These are phyloP conservation scores for Medakamo hakoo DNA, from an alignment of 139 green algal species.

Conservation along the genomic window DNA sequence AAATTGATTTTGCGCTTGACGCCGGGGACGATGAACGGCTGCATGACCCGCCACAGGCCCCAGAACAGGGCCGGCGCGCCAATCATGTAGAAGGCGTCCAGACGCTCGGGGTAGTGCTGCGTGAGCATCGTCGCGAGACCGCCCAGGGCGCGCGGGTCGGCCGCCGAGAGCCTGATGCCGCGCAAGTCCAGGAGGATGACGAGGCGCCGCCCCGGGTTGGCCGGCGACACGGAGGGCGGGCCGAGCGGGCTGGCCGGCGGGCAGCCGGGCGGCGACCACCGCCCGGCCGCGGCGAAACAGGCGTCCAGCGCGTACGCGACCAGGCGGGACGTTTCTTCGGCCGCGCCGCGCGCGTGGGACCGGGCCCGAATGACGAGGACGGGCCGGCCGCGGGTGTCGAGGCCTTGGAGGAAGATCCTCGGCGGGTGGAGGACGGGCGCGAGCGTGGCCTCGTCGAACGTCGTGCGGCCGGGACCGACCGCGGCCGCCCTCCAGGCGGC, in stretches of 20 bases:
- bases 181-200: background rate
- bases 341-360: background rate
- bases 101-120: background rate
- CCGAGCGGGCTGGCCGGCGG: background rate
- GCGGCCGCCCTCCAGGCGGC: background rate
- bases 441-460: background rate
- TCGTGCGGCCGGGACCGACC: background rate
- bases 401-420: background rate
- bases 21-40: background rate
- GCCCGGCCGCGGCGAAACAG: no score
- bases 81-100: background rate
- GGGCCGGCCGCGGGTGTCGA: background rate
- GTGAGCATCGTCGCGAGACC: background rate
- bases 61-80: background rate
- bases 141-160: background rate
- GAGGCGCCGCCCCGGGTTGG: background rate
- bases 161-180: background rate
- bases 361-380: background rate
- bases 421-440: background rate
- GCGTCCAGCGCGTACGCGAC: background rate
- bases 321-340: background rate
- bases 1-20: background rate
- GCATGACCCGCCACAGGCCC: background rate
- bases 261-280: no score
- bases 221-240: no score